Percentiles rank a stretch among this genome's conserved stretches.
Conservation (phyloP, 2,329 filamentous ascomycete genomes). For the Aspergillus niger region DNA sequence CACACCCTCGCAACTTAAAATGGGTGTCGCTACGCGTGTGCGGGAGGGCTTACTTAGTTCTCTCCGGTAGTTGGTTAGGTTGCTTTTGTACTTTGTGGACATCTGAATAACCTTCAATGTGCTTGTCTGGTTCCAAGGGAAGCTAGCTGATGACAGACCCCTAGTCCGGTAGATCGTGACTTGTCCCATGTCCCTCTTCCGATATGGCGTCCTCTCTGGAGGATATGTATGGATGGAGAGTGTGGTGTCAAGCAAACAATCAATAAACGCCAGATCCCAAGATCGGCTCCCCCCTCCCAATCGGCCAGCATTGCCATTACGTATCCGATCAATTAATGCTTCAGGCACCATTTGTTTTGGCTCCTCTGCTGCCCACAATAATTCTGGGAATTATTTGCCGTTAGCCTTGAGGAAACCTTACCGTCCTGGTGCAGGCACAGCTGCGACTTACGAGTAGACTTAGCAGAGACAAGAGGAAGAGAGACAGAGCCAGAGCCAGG, state of each 20-base stretch:
- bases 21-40: not conserved
- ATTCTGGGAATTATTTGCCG: slow-evolving; percentile 1
- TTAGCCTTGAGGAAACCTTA: not conserved
- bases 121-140: slow-evolving; percentile 1
- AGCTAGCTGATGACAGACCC: not conserved
- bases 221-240: no score
- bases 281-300: slow-evolving; percentile 7
- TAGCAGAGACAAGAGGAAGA: no score
- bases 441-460: not conserved
- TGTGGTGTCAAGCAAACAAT: no score
- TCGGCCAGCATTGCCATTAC: slow-evolving; percentile 13
- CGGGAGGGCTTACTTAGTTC: not conserved
- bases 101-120: slow-evolving; percentile 7
- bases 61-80: not conserved
- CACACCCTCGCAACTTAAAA: no score
- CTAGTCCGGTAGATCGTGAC: slow-evolving; percentile 1
- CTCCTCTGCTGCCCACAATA: slow-evolving; percentile 5
- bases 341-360: slow-evolving; percentile 3
- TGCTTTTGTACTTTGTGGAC: not conserved
- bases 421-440: not conserved
- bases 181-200: not conserved
- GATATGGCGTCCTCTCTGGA: no score
- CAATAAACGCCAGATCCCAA: not conserved
- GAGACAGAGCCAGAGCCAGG: no score
- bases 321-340: slow-evolving; percentile 22